Evolutionary conservation across 371 early-diverging fungal species (phyloP).

Genomic region (Mucor velutinosus): DNA sequence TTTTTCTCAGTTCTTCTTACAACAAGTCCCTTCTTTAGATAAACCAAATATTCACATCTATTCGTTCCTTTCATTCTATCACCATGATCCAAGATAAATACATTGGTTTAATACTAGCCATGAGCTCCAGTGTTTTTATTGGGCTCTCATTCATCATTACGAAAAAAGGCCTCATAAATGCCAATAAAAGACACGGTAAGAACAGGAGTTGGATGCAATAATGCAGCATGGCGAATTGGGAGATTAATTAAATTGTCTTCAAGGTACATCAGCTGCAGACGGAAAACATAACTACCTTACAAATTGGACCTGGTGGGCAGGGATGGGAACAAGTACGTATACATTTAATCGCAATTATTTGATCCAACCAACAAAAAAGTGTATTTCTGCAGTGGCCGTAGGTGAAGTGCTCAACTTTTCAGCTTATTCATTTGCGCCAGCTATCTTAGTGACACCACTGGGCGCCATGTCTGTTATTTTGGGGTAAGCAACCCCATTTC

Average conservation of each 20-base stretch:
- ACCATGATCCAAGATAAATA: conserved; percentile 72
- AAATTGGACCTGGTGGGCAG: conserved; percentile 85
- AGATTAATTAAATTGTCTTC: neutral
- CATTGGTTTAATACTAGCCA: conserved; percentile 82
- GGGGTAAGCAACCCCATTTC: conserved; percentile 46
- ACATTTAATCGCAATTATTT: neutral
- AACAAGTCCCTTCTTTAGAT: neutral
- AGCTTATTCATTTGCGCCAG: conserved; percentile 92
- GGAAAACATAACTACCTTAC: conserved; percentile 19
- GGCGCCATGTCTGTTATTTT: conserved; percentile 89
- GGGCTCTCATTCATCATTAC: conserved; percentile 85
- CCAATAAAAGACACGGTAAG: conserved; percentile 47
- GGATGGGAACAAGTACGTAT: conserved; percentile 81
- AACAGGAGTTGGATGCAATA: neutral
- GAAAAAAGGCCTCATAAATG: conserved; percentile 83
- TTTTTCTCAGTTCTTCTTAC: neutral
- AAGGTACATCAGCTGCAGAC: conserved; percentile 67
- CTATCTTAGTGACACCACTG: conserved; percentile 90
- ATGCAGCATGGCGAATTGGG: neutral
- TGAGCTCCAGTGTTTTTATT: conserved; percentile 79
- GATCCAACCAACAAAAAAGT: neutral
- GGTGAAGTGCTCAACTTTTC: conserved; percentile 93
- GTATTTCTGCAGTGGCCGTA: conserved; percentile 65
- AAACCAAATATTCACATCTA: neutral
- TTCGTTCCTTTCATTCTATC: neutral